Base-by-base conservation (phyloP, 2,329 filamentous ascomycete species). In the Claviceps cyperi region DNA sequence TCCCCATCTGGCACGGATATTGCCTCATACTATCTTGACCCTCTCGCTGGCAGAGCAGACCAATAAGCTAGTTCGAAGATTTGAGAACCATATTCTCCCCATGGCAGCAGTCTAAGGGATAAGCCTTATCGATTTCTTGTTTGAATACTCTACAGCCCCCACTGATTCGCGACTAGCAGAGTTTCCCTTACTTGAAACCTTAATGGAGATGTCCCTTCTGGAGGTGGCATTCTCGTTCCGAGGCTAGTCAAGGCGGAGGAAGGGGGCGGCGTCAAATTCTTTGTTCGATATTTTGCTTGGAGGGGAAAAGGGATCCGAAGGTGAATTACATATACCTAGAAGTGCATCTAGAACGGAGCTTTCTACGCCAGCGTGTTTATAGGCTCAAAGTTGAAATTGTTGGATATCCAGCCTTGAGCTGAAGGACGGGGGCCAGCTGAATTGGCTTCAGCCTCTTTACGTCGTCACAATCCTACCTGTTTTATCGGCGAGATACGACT, bases 41-140 rank as follows among this genome's bases (percentile, higher is more conserved):
- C 77, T 98, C 57, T 92, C 83, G 55, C 73, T 98, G 62, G 92
- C 92, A 3, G 92, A 98, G 70, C 92, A 98, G 72, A 97, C 92
- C 9, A 96, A 94, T 69, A 96, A 94, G 73, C 68, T 94, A 49
- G 81, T 98, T 71, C 77, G 84, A 56, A 84, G 79, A 64, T 68
- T 94, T 36, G 92, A 98, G 68, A 61, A 65, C 43, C 71, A 67
- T 50, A 63, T 83, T 47, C 61, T 83, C 43, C 69, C 74, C 22
- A 60, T 74, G 22, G 60, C 62, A 43, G 51, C 67, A 35, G 58
- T 61, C 13, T 59, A 70, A 54, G 39, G 17, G 17, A 35, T 21
- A 22, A 19, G 11, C 6, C 14, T n/a, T n/a, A 9, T 24, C 37
- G 22, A 40, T 9, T n/a, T 4, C 15, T 17, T 32, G 13, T 47